Evolutionary conservation across 345 rosid species (phyloP).

Genomic region (Euphorbia tirucalli): DNA sequence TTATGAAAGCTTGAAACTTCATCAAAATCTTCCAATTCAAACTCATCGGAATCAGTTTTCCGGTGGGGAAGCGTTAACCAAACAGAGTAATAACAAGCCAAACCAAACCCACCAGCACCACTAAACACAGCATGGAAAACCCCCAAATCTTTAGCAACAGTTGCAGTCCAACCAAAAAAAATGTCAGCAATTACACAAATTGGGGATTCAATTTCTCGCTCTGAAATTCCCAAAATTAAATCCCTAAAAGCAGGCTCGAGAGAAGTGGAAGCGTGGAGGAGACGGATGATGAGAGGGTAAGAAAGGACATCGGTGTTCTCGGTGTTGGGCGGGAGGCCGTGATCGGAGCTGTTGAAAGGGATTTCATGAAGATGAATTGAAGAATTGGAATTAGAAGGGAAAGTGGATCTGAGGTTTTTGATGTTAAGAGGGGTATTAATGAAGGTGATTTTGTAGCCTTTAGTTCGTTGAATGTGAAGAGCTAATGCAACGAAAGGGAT

Average conservation of each 20-base stretch:
- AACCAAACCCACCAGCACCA: slow-evolving; percentile 46
- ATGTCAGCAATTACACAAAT: slow-evolving; percentile 51
- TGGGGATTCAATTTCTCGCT: slow-evolving; percentile 20
- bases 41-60: slow-evolving; percentile 28
- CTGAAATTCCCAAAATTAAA: slow-evolving; percentile 28
- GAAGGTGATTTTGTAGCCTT: slow-evolving; percentile 32
- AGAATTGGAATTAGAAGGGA: slow-evolving; percentile 43
- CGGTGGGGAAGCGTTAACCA: slow-evolving; percentile 50
- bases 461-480: slow-evolving; percentile 43
- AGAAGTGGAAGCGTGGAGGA: slow-evolving; percentile 55
- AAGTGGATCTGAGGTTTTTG: slow-evolving; percentile 41
- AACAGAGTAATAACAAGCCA: slow-evolving; percentile 56
- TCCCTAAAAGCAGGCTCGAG: slow-evolving; percentile 43
- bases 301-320: slow-evolving; percentile 73
- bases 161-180: slow-evolving; percentile 64
- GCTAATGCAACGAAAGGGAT: slow-evolving; percentile 73
- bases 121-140: slow-evolving; percentile 50
- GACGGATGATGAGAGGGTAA: slow-evolving; percentile 47
- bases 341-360: slow-evolving; percentile 56
- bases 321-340: slow-evolving; percentile 62
- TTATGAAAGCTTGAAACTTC: slow-evolving; percentile 49
- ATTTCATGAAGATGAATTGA: slow-evolving; percentile 54
- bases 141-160: slow-evolving; percentile 49
- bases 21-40: slow-evolving; percentile 48
- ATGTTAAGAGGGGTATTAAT: slow-evolving; percentile 65